Conservation (phyloP, 768 basidiomycete genomes). For the Ramaria sp. region DNA sequence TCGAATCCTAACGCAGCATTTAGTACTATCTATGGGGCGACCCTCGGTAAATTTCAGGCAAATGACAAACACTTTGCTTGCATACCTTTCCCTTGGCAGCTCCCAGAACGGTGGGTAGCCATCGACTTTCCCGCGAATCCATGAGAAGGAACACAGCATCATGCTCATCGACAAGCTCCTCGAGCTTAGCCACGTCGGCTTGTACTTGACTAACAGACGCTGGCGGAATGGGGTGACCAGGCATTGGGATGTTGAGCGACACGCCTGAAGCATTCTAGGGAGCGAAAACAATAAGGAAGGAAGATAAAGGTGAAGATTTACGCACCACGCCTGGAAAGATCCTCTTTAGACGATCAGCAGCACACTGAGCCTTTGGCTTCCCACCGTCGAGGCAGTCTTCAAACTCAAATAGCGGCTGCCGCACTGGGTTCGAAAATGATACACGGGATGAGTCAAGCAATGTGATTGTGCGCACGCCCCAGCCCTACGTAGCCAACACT, state of each 20-base stretch:
- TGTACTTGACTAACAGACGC: constrained; percentile 43
- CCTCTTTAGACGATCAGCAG: constrained; percentile 73
- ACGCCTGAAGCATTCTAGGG: constrained; percentile 71
- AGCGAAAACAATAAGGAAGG: neutral
- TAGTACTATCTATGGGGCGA: constrained; percentile 58
- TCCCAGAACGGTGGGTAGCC: constrained; percentile 88
- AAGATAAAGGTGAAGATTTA: constrained; percentile 11
- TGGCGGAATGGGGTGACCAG: constrained; percentile 82
- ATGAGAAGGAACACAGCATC: constrained; percentile 90
- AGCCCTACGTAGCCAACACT: constrained; percentile 44
- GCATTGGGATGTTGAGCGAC: constrained; percentile 86
- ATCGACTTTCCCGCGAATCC: constrained; percentile 97
- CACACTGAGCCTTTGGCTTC: constrained; percentile 86
- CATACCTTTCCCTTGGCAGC: constrained; percentile 75
- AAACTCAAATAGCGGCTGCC: constrained; percentile 94
- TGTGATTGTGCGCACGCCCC: constrained; percentile 92
- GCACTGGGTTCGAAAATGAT: constrained; percentile 94
- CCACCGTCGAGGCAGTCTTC: constrained; percentile 89
- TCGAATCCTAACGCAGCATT: constrained; percentile 96
- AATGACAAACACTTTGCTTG: neutral
- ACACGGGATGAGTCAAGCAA: constrained; percentile 86
- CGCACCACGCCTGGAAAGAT: constrained; percentile 90
- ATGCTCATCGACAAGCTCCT: constrained; percentile 70
- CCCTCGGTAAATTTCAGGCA: neutral
- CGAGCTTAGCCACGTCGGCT: constrained; percentile 62